A percentile compares a stretch with the other conserved stretches of the same genome.
These are phyloP conservation scores for Trichoderma citrinoviride DNA, from an alignment of 2,329 filamentous ascomycete genomes.

Conservation along the genomic window DNA sequence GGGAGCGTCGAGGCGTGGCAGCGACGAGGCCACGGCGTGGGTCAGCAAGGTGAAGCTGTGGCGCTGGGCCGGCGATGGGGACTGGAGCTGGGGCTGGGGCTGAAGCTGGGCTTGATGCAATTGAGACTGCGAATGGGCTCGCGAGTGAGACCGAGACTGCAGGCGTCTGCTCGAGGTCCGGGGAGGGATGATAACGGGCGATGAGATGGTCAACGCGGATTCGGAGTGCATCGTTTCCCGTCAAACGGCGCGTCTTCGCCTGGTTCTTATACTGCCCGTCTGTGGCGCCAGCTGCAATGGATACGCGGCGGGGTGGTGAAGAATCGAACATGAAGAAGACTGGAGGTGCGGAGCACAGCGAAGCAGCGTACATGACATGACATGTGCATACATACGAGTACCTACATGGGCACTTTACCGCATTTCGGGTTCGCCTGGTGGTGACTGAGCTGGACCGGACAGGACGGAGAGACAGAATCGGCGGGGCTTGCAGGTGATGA, in stretches of 20 bases:
- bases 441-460: too few relatives aligned
- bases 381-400: not conserved
- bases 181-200: too few relatives aligned
- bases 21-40: conserved; percentile 23
- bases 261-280: not conserved
- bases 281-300: not conserved
- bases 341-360: not conserved
- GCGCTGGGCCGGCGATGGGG: conserved; percentile 24
- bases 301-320: not conserved
- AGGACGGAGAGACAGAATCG: too few relatives aligned
- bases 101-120: conserved; percentile 60
- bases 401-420: not conserved
- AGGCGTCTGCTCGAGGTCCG: not conserved
- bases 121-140: conserved; percentile 32
- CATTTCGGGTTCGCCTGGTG: not conserved
- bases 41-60: conserved; percentile 19
- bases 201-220: not conserved
- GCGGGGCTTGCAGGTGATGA: too few relatives aligned
- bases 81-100: conserved; percentile 28
- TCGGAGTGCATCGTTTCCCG: not conserved
- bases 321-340: too few relatives aligned
- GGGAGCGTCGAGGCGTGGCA: conserved; percentile 18
- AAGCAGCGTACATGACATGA: not conserved
- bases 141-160: not conserved
- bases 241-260: not conserved